A percentile compares a stretch with the other conserved stretches of the same genome.
Conservation (phyloP, 2,329 filamentous ascomycete genomes). For the Phyllosticta citrichinensis region DNA sequence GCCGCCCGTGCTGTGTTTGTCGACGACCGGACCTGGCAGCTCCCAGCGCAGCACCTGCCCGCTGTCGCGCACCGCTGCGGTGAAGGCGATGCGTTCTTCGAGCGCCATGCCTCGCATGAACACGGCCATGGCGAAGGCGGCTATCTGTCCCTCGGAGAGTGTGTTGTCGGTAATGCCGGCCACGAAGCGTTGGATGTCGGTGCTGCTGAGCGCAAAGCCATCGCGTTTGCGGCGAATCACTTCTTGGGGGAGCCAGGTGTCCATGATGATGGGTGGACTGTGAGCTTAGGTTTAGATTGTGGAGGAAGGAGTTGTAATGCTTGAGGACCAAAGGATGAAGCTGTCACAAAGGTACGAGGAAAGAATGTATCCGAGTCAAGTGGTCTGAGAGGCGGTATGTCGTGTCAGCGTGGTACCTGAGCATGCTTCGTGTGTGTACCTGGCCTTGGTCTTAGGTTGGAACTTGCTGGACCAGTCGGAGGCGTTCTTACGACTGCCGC, state of each 20-base stretch:
- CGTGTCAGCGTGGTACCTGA: background rate
- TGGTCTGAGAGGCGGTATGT: conserved; percentile 6
- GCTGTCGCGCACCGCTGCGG: conserved; percentile 6
- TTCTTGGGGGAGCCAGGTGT: conserved; percentile 10
- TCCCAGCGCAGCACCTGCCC: conserved; percentile 6
- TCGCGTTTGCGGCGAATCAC: conserved; percentile 11
- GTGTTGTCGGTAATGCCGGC: conserved; percentile 2
- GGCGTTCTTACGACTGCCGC: background rate
- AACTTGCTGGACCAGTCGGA: background rate
- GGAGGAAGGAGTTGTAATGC: background rate
- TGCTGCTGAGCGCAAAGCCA: conserved; percentile 4
- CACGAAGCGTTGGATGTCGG: conserved; percentile 10
- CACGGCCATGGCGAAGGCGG: conserved; percentile 9
- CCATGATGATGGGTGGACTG: background rate
- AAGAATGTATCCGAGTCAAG: background rate
- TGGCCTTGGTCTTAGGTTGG: background rate
- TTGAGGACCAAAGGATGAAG: background rate
- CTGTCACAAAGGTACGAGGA: background rate
- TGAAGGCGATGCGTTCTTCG: conserved; percentile 9
- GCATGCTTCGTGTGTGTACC: background rate
- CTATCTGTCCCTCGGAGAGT: conserved; percentile 8
- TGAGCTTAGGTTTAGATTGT: background rate
- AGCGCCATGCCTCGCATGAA: conserved; percentile 9
- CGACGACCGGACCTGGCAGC: conserved; percentile 4
- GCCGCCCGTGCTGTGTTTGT: conserved; percentile 10